Conservation (phyloP, 2,329 filamentous ascomycete genomes). For the Beauveria varroae region DNA sequence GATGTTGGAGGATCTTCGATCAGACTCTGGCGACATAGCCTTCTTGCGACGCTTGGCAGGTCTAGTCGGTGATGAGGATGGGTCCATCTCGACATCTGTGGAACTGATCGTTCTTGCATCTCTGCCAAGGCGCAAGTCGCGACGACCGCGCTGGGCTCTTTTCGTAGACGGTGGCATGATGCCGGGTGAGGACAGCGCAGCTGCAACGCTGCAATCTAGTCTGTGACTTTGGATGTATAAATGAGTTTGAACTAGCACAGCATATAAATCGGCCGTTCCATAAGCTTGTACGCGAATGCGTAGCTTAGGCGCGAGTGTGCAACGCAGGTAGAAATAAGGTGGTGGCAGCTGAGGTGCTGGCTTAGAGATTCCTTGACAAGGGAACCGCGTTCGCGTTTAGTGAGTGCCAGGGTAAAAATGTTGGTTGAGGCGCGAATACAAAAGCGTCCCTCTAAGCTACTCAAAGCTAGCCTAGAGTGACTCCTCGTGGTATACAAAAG, state of each 20-base stretch:
- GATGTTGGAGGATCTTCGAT: constrained; percentile 11
- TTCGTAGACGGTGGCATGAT: constrained; percentile 32
- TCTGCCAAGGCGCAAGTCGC: constrained; percentile 31
- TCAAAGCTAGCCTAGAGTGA: background rate
- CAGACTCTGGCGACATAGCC: constrained; percentile 19
- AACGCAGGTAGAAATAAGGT: background rate
- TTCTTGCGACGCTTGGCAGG: constrained; percentile 59
- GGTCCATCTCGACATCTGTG: constrained; percentile 33
- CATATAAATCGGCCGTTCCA: background rate
- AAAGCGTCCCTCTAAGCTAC: background rate
- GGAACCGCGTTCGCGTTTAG: constrained; percentile 13
- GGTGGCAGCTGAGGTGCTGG: background rate
- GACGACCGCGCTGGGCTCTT: constrained; percentile 29
- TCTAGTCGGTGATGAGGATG: constrained; percentile 54
- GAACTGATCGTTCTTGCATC: constrained; percentile 19
- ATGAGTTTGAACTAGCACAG: background rate
- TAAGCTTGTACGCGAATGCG: background rate
- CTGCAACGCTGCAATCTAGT: background rate
- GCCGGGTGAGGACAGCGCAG: constrained; percentile 1
- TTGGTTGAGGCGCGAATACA: background rate
- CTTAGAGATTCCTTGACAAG: constrained; percentile 3
- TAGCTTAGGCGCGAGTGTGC: background rate
- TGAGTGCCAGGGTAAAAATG: constrained; percentile 4
- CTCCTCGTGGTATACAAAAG: background rate
- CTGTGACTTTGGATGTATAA: background rate